Conservation (phyloP, 257 asterid species). For the Plantago elongata region DNA sequence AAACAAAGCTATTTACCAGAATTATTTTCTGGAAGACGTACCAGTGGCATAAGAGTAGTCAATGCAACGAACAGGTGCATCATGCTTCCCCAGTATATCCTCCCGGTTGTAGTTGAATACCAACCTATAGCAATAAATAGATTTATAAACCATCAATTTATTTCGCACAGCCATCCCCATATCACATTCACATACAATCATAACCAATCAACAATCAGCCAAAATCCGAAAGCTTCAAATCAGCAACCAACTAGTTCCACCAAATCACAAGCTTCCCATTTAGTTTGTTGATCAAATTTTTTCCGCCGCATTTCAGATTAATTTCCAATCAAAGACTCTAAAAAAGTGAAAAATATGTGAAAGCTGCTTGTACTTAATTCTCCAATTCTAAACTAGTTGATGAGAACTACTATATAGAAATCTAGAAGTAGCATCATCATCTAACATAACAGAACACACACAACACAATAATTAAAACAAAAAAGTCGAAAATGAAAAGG, state of each 20-base stretch:
- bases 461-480: background rate
- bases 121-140: slow-evolving; percentile 39
- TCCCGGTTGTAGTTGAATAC: slow-evolving; percentile 51
- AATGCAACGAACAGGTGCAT: slow-evolving; percentile 33
- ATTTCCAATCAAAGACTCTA: too few species aligned
- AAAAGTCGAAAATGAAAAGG: background rate
- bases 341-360: too few species aligned
- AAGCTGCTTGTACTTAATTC: too few species aligned
- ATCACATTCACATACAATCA: background rate
- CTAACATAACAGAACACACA: too few species aligned
- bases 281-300: too few species aligned
- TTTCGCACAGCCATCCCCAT: background rate
- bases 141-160: slow-evolving; percentile 2
- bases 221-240: background rate
- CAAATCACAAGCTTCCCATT: too few species aligned
- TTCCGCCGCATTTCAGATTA: too few species aligned
- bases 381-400: too few species aligned
- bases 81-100: background rate
- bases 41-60: slow-evolving; percentile 65
- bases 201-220: background rate
- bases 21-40: slow-evolving; percentile 12
- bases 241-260: too few species aligned
- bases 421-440: too few species aligned
- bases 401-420: too few species aligned
- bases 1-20: background rate